phyloP scores from a whole-genome alignment of 805 yeast genomes.

The Sugiyamaella americana region DNA sequence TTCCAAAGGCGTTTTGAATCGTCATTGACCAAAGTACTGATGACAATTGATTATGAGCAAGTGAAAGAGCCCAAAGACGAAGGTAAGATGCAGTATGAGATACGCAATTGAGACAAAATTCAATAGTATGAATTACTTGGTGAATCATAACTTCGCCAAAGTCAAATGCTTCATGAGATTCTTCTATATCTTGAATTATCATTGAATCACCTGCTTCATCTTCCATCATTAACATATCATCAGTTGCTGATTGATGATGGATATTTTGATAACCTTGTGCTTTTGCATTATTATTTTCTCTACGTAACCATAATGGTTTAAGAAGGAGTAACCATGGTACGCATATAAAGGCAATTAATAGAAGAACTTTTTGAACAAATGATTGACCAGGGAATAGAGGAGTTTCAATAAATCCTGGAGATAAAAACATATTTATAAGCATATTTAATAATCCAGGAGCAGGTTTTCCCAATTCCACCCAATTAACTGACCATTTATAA shows the following conservation, averaged over 20 bases:
- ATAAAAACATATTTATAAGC: slow-evolving; percentile 90
- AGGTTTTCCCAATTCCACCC: slow-evolving; percentile 70
- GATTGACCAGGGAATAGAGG: slow-evolving; percentile 77
- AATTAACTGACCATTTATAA: slow-evolving; percentile 91
- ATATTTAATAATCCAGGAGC: slow-evolving; percentile 94
- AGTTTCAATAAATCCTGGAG: slow-evolving; percentile 84
- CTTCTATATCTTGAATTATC: slow-evolving; percentile 33
- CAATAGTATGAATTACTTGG: slow-evolving; percentile 96
- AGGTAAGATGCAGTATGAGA: slow-evolving; percentile 96
- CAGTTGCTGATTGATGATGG: slow-evolving; percentile 36
- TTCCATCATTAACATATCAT: slow-evolving; percentile 26
- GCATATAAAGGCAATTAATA: slow-evolving; percentile 72
- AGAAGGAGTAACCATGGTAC: slow-evolving; percentile 87
- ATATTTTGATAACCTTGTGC: slow-evolving; percentile 50
- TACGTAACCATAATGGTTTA: slow-evolving; percentile 71
- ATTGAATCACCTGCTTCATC: slow-evolving; percentile 29
- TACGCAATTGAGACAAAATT: slow-evolving; percentile 92
- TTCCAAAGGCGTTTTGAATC: slow-evolving; percentile 68
- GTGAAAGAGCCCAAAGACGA: slow-evolving; percentile 93
- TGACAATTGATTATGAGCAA: slow-evolving; percentile 94
- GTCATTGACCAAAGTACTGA: slow-evolving; percentile 96
- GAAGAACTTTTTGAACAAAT: slow-evolving; percentile 61
- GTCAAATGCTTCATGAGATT: slow-evolving; percentile 48
- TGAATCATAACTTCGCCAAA: slow-evolving; percentile 95
- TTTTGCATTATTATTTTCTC: slow-evolving; percentile 43